Conservation (phyloP, 345 rosid species). For the Arabidopsis arenosa region DNA sequence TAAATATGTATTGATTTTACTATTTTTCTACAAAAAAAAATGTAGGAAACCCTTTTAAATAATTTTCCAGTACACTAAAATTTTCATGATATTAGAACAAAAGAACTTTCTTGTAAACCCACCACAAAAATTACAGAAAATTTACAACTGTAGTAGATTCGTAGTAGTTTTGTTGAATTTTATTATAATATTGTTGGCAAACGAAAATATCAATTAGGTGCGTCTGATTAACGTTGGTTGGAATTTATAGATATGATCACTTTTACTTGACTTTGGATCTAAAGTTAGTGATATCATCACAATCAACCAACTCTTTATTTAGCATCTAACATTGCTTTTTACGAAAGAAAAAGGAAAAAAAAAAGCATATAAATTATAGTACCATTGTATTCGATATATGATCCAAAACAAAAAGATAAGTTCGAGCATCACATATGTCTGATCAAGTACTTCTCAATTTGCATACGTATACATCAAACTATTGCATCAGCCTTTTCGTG, state of each 20-base stretch:
- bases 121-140: conserved; percentile 1
- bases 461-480: conserved; percentile 34
- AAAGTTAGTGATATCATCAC: conserved; percentile 35
- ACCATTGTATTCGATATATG: conserved; percentile 31
- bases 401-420: conserved; percentile 33
- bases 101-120: neutral
- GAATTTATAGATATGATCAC: neutral
- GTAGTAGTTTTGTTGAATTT: conserved; percentile 1
- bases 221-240: conserved; percentile 1
- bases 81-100: neutral
- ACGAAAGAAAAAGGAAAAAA: neutral
- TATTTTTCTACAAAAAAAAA: neutral
- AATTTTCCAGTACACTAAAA: neutral
- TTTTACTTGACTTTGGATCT: conserved; percentile 22
- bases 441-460: conserved; percentile 33
- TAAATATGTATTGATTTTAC: neutral
- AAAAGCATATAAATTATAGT: neutral
- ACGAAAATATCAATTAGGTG: conserved; percentile 18
- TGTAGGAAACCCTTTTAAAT: neutral
- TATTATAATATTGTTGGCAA: neutral
- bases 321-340: conserved; percentile 4
- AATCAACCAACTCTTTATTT: conserved; percentile 14
- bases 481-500: conserved; percentile 32
- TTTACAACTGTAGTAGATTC: neutral
- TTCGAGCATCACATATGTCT: conserved; percentile 28